Evolutionary conservation across 1,139 yeast species (phyloP), one percentile per base, ranked within the genome.

Genomic region (Candida smagusa): DNA sequence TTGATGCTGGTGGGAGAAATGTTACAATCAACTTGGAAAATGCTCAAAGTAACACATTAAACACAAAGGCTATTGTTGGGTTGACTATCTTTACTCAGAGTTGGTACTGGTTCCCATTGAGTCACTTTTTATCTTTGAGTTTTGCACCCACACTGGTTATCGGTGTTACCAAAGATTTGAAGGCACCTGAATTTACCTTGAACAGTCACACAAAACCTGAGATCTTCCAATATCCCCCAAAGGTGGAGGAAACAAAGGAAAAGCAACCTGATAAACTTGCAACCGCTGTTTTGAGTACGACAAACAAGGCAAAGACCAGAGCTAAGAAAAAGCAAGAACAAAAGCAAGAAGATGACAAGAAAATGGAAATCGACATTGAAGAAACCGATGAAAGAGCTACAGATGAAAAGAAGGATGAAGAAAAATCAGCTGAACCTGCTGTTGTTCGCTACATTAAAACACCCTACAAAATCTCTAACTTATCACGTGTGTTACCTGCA

Each of bases 51-150:
- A 95, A 89, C 44, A 89, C 96, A 11, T 75, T 92, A 48, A 92
- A 92, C 60, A 81, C 84, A 60, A 85, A 85, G 56, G 94, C 97
- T 0, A 83, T 94, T 50, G 95, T 90, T 42, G 98, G 99, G 30
- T 71, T 94, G 52, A 81, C 95, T 0, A 77, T 92, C 44, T 94
- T 92, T 59, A 72, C 84, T 6, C 99, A 92, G 65, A 86, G 87
- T 56, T 92, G 99, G 99, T 89, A 89, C 65, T 92, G 98, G 98
- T 94, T 84, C 79, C 98, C 99, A 46, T 74, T 90, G 44, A 81
- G 97, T 1, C 97, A 92, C 65, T 94, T 92, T 68, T 69, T 92
- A 53, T 84, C 95, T 12, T 76, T 94, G 50, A 87, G 97, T 23
- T 90, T 90, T 62, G 79, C 95, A 6, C 97, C 98, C 37, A 94